Percentiles rank a stretch among this genome's conserved stretches.
phyloP scores from a whole-genome alignment of 2,329 filamentous ascomycete genomes.

The Stagonosporopsis cucurbitacearum region DNA sequence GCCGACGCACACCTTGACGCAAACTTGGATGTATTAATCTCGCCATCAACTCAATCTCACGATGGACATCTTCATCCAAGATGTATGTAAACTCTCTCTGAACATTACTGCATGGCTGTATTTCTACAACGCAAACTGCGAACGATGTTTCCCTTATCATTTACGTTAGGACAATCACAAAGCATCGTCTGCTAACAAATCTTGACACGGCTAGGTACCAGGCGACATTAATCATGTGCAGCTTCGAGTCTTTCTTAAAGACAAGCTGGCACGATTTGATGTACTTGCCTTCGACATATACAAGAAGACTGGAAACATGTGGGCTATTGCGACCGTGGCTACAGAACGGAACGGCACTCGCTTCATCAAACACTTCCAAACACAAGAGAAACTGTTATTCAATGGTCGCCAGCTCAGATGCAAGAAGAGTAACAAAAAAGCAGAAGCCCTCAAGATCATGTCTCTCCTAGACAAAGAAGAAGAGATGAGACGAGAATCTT shows the following conservation, averaged over 20 bases:
- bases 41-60: too few species aligned
- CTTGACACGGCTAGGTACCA: constrained; percentile 42
- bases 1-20: background rate
- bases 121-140: background rate
- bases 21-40: background rate
- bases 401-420: constrained; percentile 20
- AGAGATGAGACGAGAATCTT: constrained; percentile 21
- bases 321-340: constrained; percentile 57
- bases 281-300: constrained; percentile 54
- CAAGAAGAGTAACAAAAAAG: constrained; percentile 25
- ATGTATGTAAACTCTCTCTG: constrained; percentile 20
- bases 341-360: constrained; percentile 46
- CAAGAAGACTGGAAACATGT: constrained; percentile 45
- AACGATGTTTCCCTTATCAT: too few species aligned
- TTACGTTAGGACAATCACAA: too few species aligned
- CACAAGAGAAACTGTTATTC: constrained; percentile 22
- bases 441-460: constrained; percentile 33
- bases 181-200: background rate
- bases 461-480: constrained; percentile 34
- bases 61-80: constrained; percentile 38
- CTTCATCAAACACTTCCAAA: constrained; percentile 52
- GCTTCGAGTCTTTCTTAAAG: constrained; percentile 50
- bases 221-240: constrained; percentile 51
- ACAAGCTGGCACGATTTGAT: constrained; percentile 46
- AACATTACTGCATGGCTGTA: background rate